A percentile compares a stretch with the other conserved stretches of the same genome.
These are phyloP conservation scores for Aphanomyces invadans DNA, from an alignment of 352 stramenopile species.

Conservation along the genomic window DNA sequence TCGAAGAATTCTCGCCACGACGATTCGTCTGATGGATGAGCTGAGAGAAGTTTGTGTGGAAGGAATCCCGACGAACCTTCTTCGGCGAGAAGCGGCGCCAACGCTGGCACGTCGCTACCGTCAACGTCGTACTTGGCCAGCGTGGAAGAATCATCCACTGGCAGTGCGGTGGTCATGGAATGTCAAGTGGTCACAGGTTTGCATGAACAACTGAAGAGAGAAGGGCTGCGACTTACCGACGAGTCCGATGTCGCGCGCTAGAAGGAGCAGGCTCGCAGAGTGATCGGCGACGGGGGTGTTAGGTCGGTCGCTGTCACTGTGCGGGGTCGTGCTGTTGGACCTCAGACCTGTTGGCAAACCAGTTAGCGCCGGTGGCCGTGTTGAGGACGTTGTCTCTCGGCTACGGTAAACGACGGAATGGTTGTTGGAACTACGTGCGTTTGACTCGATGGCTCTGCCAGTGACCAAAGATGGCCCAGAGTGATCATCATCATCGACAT, in stretches of 20 bases:
- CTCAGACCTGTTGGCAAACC: too few species aligned
- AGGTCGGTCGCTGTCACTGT: neutral
- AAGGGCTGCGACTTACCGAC: neutral
- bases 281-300: neutral
- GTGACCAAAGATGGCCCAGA: too few species aligned
- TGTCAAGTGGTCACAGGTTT: too few species aligned
- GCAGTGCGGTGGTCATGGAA: too few species aligned
- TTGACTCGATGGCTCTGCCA: too few species aligned
- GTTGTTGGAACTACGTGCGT: too few species aligned
- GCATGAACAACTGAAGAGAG: too few species aligned
- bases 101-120: neutral
- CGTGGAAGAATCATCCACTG: neutral
- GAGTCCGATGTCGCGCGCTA: neutral
- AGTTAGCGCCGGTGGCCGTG: too few species aligned
- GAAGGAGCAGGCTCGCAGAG: neutral
- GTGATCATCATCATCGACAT: too few species aligned
- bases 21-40: neutral
- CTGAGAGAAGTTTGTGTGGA: neutral
- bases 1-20: slow-evolving; percentile 15
- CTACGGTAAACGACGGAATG: too few species aligned
- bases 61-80: neutral
- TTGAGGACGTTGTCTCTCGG: too few species aligned
- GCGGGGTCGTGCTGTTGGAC: too few species aligned
- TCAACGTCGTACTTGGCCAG: neutral
- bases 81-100: neutral